Evolutionary conservation across 225 moss, liverwort and hornwort genomes (phyloP), one percentile per base, ranked within the genome.

Genomic region (Polytrichum commune): DNA sequence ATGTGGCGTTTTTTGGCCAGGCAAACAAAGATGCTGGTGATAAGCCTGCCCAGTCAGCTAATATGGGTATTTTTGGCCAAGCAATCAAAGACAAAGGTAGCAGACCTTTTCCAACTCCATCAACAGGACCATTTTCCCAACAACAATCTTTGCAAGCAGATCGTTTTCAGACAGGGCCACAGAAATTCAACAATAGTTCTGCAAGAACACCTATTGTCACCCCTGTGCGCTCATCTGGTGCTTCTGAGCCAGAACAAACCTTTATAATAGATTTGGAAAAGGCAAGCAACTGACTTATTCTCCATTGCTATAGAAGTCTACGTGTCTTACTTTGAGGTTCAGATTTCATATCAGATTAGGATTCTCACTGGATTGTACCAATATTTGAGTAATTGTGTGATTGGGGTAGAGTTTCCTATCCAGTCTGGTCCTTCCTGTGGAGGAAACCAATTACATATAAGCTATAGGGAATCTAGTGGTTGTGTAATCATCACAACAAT

Each of bases 191-290:
- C 73, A 64, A 69, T 62, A 84, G 35, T 64, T 81, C 72, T 46
- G 65, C 56, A 69, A 83, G 82, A 77, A 66, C 74, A 68, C 84
- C 86, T 83, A 67, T 69, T 72, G 63, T 28, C 60, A 30, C 80
- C 57, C 73, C 81, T 24, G 85, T 77, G 56, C 87, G 81, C 70
- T 78, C 82, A 72, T 70, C 89, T 66, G 91, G 87, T 73, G 75
- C 86, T 54, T 93, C 93, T 55, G 92, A 95, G 54, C 84, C 92
- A 77, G 98, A 98, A 78, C 88, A 89, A 63, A 80, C 91, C 46
- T 98, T 98, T 68, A 83, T 80, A 73, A 62, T 79, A 35, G 95
- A 98, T 79, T 81, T 98, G 69, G 95, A 95, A 67, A 84, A 98
- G 82, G 98, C 74, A 83, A 76, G 66, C n/a, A 68, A 46, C 4